These are phyloP conservation scores for Blepharisma japonicum DNA, from an alignment of 73 alveolate genomes.

Conservation along the genomic window DNA sequence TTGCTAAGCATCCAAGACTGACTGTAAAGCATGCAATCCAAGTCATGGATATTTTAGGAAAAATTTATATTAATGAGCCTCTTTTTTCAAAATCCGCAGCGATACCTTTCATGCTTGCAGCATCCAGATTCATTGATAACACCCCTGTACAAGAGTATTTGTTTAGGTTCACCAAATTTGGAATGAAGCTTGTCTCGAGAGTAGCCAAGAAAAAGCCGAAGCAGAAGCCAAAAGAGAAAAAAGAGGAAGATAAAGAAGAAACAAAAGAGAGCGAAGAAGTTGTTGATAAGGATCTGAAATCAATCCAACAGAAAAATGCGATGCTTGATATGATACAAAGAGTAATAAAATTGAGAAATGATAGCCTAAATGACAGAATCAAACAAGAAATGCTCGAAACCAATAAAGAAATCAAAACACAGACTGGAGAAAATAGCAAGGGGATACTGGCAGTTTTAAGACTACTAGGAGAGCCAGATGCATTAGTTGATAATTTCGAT, in stretches of 20 bases:
- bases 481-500: slow-evolving; percentile 44
- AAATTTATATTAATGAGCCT: slow-evolving; percentile 76
- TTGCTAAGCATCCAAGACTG: slow-evolving; percentile 92
- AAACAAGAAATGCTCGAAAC: slow-evolving; percentile 65
- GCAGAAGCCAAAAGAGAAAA: slow-evolving; percentile 31
- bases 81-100: slow-evolving; percentile 63
- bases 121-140: slow-evolving; percentile 58
- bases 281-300: slow-evolving; percentile 40
- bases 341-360: slow-evolving; percentile 47
- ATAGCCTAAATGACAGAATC: slow-evolving; percentile 59
- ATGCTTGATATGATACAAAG: slow-evolving; percentile 52
- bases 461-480: slow-evolving; percentile 74
- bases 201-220: slow-evolving; percentile 33
- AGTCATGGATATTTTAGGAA: slow-evolving; percentile 85
- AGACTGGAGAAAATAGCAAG: slow-evolving; percentile 48
- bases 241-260: slow-evolving; percentile 32
- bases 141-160: slow-evolving; percentile 67
- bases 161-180: slow-evolving; percentile 63
- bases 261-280: slow-evolving; percentile 33
- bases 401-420: slow-evolving; percentile 53
- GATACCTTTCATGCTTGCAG: slow-evolving; percentile 61
- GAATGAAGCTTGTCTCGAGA: slow-evolving; percentile 62
- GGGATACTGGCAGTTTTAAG: slow-evolving; percentile 72
- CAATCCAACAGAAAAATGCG: slow-evolving; percentile 44
- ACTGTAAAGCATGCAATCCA: slow-evolving; percentile 84